These are phyloP conservation scores for Myxozyma lipomycoides DNA, from an alignment of 805 yeast species.

Conservation along the genomic window DNA sequence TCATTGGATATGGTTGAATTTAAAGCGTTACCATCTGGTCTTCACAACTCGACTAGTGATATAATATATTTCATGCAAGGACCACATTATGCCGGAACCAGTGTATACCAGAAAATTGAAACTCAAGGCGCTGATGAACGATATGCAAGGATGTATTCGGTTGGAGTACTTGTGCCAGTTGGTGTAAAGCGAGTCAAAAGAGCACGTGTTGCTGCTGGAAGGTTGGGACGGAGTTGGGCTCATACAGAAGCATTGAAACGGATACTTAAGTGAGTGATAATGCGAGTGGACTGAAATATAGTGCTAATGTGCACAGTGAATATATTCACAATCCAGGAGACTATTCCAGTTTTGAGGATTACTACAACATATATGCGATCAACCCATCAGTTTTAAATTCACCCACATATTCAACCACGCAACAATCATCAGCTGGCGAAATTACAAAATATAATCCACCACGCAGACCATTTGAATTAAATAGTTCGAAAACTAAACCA, in stretches of 20 bases:
- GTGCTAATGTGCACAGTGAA: constrained; percentile 8
- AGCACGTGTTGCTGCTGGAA: constrained; percentile 17
- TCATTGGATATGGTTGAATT: constrained; percentile 51
- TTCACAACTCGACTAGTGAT: constrained; percentile 52
- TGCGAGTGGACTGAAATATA: constrained; percentile 28
- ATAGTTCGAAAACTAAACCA: constrained; percentile 11
- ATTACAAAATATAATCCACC: constrained; percentile 32
- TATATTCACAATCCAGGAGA: constrained; percentile 12
- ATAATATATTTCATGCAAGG: constrained; percentile 51
- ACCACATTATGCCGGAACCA: constrained; percentile 42
- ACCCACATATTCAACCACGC: background rate
- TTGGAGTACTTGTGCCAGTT: constrained; percentile 48
- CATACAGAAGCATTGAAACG: constrained; percentile 41
- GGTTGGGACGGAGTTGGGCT: constrained; percentile 30
- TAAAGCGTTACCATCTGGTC: constrained; percentile 65
- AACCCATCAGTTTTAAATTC: background rate
- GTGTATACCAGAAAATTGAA: constrained; percentile 49
- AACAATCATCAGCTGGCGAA: constrained; percentile 47
- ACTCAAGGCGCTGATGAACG: constrained; percentile 31
- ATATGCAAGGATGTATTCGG: constrained; percentile 48
- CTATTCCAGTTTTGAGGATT: constrained; percentile 13
- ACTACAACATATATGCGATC: constrained; percentile 15
- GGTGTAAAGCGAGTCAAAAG: constrained; percentile 14
- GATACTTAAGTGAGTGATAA: constrained; percentile 25
- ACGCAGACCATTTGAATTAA: constrained; percentile 24